Conservation (phyloP, 768 basidiomycete genomes). For the Boletus pseudo-olivaceus region DNA sequence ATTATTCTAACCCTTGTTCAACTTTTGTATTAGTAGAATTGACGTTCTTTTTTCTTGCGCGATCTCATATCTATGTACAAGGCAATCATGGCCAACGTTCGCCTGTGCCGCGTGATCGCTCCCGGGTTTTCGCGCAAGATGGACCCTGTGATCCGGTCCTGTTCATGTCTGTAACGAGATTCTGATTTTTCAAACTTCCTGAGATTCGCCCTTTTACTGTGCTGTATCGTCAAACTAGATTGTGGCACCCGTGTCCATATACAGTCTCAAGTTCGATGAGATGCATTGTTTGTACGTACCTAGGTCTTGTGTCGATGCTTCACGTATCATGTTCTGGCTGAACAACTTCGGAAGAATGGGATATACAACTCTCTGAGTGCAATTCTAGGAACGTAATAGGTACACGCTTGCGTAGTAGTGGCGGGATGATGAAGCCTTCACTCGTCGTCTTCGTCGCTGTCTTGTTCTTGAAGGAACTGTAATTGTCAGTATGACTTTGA, state of each 20-base stretch:
- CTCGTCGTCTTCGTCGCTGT: conserved; percentile 60
- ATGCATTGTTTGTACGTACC: conserved; percentile 3
- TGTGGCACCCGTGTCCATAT: neutral
- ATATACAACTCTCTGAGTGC: conserved; percentile 12
- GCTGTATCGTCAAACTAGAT: conserved; percentile 3
- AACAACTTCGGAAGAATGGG: neutral
- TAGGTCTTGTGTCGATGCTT: neutral
- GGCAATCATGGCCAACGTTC: conserved; percentile 10
- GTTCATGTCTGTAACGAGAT: neutral
- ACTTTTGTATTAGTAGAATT: conserved; percentile 22
- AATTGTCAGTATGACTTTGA: conserved; percentile 39
- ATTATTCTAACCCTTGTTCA: conserved; percentile 27
- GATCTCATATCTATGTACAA: conserved; percentile 16
- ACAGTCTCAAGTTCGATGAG: neutral
- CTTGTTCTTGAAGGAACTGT: conserved; percentile 87
- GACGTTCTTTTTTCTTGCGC: conserved; percentile 21
- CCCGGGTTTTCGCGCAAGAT: neutral
- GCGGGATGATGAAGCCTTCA: conserved; percentile 8
- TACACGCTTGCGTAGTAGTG: conserved; percentile 13
- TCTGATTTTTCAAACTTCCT: neutral
- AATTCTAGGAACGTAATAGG: conserved; percentile 14
- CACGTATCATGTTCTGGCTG: neutral
- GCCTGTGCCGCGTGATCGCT: conserved; percentile 19
- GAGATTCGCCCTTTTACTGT: neutral
- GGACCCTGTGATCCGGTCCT: neutral